Conservation (phyloP, 192 early-diverging fungal genomes). For the Dissophora ornata region DNA sequence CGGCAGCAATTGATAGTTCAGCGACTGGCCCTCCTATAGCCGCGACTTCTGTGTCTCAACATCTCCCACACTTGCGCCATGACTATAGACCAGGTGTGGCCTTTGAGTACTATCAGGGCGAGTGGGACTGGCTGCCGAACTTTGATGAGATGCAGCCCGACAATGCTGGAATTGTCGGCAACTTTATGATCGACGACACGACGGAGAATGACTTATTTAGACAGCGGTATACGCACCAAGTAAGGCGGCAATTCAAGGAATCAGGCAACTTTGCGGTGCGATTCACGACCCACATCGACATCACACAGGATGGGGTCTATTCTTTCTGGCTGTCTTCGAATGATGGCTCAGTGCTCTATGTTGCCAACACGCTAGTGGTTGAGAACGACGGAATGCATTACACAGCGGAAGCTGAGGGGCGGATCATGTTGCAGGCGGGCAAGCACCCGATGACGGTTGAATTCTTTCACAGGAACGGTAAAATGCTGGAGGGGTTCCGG, state of each 20-base stretch:
- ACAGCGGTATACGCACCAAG: constrained; percentile 10
- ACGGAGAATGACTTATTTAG: constrained; percentile 43
- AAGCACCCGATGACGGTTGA: constrained; percentile 45
- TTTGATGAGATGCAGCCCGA: constrained; percentile 49
- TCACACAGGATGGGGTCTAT: constrained; percentile 47
- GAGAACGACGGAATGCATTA: constrained; percentile 54
- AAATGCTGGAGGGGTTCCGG: constrained; percentile 51
- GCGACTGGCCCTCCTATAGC: not conserved
- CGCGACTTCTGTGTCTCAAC: not conserved
- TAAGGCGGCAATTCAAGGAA: constrained; percentile 14
- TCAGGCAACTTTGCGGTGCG: constrained; percentile 47
- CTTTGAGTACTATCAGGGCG: constrained; percentile 50
- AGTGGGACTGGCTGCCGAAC: constrained; percentile 54
- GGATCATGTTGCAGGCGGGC: constrained; percentile 35
- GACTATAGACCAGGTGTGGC: constrained; percentile 44
- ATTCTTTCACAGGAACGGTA: constrained; percentile 49
- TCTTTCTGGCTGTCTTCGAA: constrained; percentile 47
- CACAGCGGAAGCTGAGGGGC: constrained; percentile 29
- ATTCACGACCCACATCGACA: constrained; percentile 50
- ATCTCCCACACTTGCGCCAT: constrained; percentile 18
- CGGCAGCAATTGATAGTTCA: not conserved
- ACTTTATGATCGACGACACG: constrained; percentile 53
- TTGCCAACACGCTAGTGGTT: constrained; percentile 45
- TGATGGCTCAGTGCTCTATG: constrained; percentile 41
- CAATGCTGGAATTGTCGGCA: constrained; percentile 46